These are phyloP conservation scores for Dendrocalamus latiflorus DNA, from an alignment of 202 grass and related monocot species.

Conservation along the genomic window DNA sequence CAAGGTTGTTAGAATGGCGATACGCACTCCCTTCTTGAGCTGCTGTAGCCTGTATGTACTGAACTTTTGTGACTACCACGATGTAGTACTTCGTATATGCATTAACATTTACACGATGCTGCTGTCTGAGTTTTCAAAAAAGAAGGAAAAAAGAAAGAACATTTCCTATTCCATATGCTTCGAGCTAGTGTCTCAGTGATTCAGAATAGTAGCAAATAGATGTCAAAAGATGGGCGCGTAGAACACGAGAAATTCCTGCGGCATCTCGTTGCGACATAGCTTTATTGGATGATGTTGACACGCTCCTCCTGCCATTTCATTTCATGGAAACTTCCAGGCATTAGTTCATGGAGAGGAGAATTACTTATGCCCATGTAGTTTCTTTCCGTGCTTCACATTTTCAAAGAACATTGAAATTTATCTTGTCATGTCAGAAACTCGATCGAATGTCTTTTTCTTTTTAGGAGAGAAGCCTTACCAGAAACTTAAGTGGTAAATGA, in stretches of 20 bases:
- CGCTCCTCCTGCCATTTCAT: background rate
- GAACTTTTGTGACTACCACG: background rate
- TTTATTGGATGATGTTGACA: constrained; percentile 35
- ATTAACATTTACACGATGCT: background rate
- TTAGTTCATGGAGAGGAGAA: background rate
- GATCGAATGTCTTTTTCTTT: background rate
- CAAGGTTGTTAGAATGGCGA: background rate
- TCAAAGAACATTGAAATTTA: constrained; percentile 12
- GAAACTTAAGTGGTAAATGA: constrained; percentile 29
- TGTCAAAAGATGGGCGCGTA: constrained; percentile 22
- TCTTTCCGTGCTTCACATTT: background rate
- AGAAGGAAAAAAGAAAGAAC: background rate
- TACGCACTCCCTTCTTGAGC: background rate
- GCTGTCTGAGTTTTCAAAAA: background rate
- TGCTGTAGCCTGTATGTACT: background rate
- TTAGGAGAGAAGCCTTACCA: background rate
- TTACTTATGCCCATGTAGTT: background rate
- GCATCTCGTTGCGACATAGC: background rate
- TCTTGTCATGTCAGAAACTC: constrained; percentile 1
- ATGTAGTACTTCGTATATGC: background rate
- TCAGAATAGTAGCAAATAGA: constrained; percentile 27
- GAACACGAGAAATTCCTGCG: constrained; percentile 25
- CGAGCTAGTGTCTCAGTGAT: constrained; percentile 14
- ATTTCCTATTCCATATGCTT: background rate
- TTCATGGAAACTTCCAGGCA: background rate